Conservation (phyloP, 2,329 filamentous ascomycete species). For the Trichophyton simii region DNA sequence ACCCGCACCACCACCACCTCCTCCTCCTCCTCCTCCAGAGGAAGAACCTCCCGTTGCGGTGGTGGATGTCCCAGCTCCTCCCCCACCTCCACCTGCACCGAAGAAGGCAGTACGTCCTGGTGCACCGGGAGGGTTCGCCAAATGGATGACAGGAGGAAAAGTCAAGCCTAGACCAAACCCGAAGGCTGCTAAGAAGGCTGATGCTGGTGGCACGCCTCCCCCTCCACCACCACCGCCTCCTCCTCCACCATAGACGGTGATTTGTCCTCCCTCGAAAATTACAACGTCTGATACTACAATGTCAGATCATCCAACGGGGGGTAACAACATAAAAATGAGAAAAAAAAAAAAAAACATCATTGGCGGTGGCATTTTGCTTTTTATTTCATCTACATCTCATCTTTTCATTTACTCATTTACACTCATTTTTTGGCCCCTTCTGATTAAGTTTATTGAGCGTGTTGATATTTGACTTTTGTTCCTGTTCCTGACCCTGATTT, state of each 20-base stretch:
- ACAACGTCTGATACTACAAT: not conserved
- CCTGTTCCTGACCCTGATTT: not conserved
- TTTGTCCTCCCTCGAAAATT: not conserved
- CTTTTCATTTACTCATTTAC: not conserved
- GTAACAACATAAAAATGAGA: not conserved
- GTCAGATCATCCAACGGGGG: not conserved
- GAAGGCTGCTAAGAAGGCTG: conserved; percentile 38
- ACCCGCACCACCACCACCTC: conserved; percentile 16
- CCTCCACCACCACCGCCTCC: not conserved
- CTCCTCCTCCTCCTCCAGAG: conserved; percentile 15
- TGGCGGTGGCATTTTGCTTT: conserved; percentile 1
- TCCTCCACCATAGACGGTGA: not conserved
- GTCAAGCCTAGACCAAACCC: conserved; percentile 25
- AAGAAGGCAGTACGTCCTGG: conserved; percentile 24
- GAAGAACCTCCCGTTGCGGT: conserved; percentile 8
- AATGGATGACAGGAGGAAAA: conserved; percentile 33
- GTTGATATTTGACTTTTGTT: not conserved
- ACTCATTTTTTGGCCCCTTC: not conserved
- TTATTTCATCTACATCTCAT: not conserved
- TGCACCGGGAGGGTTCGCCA: conserved; percentile 28
- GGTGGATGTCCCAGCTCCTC: conserved; percentile 18
- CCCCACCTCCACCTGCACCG: conserved; percentile 15
- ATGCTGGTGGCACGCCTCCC: conserved; percentile 12
- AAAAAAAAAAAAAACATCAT: not conserved
- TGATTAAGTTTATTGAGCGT: conserved; percentile 3